Evolutionary conservation across 2,329 filamentous ascomycete species (phyloP).

Genomic region (Pseudocercospora pini-densiflorae): DNA sequence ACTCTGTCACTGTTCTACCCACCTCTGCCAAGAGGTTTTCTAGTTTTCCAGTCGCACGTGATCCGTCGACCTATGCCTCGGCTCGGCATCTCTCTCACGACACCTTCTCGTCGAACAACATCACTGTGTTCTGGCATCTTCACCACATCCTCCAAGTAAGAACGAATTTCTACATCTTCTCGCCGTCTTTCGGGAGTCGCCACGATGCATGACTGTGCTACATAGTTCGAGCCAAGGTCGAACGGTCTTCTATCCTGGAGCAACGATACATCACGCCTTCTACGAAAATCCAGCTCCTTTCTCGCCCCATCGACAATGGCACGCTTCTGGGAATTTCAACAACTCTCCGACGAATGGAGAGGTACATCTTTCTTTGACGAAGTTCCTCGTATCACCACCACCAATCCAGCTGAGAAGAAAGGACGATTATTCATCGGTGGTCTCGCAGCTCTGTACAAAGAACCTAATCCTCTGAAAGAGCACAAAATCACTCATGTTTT

Average conservation of each 20-base stretch:
- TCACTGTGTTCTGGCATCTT: not conserved
- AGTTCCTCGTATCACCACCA: slow-evolving; percentile 37
- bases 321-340: slow-evolving; percentile 37
- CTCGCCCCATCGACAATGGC: no score
- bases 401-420: not conserved
- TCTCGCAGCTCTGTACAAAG: slow-evolving; percentile 47
- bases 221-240: no score
- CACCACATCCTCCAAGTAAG: no score
- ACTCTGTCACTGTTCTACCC: not conserved
- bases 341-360: slow-evolving; percentile 30
- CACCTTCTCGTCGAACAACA: not conserved
- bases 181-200: no score
- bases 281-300: no score
- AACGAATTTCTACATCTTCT: no score
- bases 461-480: slow-evolving; percentile 57
- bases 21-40: not conserved
- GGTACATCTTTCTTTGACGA: slow-evolving; percentile 45
- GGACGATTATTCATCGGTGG: slow-evolving; percentile 42
- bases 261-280: no score
- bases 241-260: no score
- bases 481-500: slow-evolving; percentile 84
- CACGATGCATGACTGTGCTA: no score
- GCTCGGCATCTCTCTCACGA: slow-evolving; percentile 1
- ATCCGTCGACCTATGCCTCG: no score
- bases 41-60: no score